phyloP scores from a whole-genome alignment of 352 stramenopile genomes.

The Phytophthora palmivora region DNA sequence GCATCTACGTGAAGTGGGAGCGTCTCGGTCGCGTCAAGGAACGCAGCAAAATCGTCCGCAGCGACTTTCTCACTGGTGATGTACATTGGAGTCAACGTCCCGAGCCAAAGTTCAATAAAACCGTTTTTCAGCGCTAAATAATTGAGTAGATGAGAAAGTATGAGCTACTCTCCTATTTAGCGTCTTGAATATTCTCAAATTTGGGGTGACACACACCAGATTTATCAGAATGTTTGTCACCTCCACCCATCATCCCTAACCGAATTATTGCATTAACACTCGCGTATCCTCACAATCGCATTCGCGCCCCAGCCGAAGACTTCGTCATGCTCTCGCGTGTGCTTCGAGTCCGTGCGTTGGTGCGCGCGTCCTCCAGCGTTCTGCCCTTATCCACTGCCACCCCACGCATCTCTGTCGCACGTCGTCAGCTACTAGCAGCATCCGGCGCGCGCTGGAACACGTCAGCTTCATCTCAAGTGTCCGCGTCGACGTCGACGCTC shows the following conservation, averaged over 20 bases:
- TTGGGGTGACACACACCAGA: too few relatives aligned
- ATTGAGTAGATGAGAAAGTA: too few relatives aligned
- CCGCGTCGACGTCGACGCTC: not conserved
- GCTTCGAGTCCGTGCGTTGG: conserved; percentile 26
- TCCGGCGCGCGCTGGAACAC: conserved; percentile 31
- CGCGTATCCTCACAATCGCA: conserved; percentile 24
- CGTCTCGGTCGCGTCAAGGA: conserved; percentile 46
- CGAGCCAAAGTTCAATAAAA: too few relatives aligned
- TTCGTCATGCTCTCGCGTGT: conserved; percentile 20
- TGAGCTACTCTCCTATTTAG: too few relatives aligned
- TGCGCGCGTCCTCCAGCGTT: conserved; percentile 18
- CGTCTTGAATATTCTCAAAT: too few relatives aligned
- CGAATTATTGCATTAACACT: not conserved
- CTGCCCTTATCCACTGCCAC: conserved; percentile 2
- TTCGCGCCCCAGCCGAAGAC: conserved; percentile 8
- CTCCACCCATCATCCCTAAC: conserved; percentile 1
- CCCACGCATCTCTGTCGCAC: conserved; percentile 5
- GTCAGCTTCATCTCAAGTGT: conserved; percentile 14
- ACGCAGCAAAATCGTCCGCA: conserved; percentile 68
- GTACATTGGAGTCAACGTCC: conserved; percentile 61
- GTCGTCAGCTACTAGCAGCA: conserved; percentile 27
- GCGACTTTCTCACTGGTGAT: conserved; percentile 69
- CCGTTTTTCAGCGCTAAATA: too few relatives aligned
- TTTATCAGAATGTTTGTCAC: conserved; percentile 1
- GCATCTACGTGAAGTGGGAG: conserved; percentile 72